Conservation (phyloP, 345 rosid genomes). For the Stellera chamaejasme region DNA sequence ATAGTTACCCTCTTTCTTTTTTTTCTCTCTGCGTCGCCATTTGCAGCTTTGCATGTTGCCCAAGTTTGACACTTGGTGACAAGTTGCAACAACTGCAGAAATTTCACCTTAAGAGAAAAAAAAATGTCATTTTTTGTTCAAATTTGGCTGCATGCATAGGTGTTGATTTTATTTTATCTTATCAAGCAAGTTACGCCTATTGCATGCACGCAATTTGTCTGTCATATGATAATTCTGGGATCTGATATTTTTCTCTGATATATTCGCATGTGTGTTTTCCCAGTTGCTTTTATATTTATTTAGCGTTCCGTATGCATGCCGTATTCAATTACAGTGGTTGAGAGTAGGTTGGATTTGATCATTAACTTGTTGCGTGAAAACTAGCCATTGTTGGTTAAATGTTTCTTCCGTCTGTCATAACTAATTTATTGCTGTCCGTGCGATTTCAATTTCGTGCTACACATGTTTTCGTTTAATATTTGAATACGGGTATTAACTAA, state of each 20-base stretch:
- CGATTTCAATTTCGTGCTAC: neutral
- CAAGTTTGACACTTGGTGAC: neutral
- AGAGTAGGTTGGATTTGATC: slow-evolving; percentile 27
- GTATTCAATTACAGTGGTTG: slow-evolving; percentile 6
- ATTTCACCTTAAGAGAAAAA: neutral
- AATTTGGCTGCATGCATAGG: neutral
- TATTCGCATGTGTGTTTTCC: slow-evolving; percentile 4
- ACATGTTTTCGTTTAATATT: neutral
- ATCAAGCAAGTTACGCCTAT: neutral
- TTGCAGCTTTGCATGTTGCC: slow-evolving; percentile 3
- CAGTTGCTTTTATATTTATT: slow-evolving; percentile 9
- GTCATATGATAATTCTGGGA: neutral
- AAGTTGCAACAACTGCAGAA: neutral
- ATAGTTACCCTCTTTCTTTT: slow-evolving; percentile 4
- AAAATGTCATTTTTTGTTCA: neutral
- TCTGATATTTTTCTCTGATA: neutral
- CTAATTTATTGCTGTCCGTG: slow-evolving; percentile 8
- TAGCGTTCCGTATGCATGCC: slow-evolving; percentile 2
- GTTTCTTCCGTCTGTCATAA: slow-evolving; percentile 8
- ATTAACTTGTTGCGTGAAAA: slow-evolving; percentile 14
- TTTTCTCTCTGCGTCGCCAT: neutral
- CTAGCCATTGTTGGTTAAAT: slow-evolving; percentile 22
- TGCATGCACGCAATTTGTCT: neutral
- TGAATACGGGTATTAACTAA: neutral
- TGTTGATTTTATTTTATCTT: neutral